A percentile compares a stretch with the other conserved stretches of the same genome.
These are phyloP conservation scores for Kazachstania kunashirensis DNA, from an alignment of 805 yeast genomes.

Conservation along the genomic window DNA sequence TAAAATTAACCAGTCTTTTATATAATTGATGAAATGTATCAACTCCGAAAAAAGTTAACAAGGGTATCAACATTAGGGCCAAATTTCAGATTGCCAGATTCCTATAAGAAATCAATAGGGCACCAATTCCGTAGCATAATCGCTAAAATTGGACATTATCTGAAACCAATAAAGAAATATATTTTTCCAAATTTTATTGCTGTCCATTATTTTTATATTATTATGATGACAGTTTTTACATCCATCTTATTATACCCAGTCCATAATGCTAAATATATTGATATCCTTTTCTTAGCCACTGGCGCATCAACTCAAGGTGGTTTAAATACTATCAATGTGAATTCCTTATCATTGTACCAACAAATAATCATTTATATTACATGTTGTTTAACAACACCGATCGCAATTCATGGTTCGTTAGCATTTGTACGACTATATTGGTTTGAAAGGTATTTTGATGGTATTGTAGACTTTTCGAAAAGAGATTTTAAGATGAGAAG, in stretches of 20 bases:
- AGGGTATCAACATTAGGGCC: conserved; percentile 23
- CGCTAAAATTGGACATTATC: conserved; percentile 22
- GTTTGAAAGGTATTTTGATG: conserved; percentile 81
- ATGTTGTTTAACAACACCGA: conserved; percentile 70
- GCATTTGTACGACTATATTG: conserved; percentile 74
- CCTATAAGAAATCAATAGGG: conserved; percentile 31
- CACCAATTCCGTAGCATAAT: conserved; percentile 33
- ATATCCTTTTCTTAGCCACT: conserved; percentile 63
- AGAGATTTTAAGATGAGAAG: conserved; percentile 74
- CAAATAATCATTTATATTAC: conserved; percentile 62
- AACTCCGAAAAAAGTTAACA: conserved; percentile 14
- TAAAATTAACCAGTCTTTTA: too few relatives aligned
- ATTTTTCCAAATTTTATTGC: conserved; percentile 39
- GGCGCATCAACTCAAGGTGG: conserved; percentile 91
- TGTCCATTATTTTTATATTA: conserved; percentile 67
- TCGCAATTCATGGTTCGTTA: conserved; percentile 72
- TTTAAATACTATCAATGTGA: conserved; percentile 65
- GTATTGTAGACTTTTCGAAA: conserved; percentile 70
- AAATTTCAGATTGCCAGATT: conserved; percentile 10
- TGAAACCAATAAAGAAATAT: conserved; percentile 32
- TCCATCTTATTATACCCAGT: conserved; percentile 73
- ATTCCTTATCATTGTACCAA: conserved; percentile 60
- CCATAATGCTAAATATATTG: conserved; percentile 58
- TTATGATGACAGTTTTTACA: conserved; percentile 47
- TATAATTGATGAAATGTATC: background rate